Percentiles rank a stretch among this genome's conserved stretches.
Conservation (phyloP, 2,329 filamentous ascomycete genomes). For the Bipolaris cookei region DNA sequence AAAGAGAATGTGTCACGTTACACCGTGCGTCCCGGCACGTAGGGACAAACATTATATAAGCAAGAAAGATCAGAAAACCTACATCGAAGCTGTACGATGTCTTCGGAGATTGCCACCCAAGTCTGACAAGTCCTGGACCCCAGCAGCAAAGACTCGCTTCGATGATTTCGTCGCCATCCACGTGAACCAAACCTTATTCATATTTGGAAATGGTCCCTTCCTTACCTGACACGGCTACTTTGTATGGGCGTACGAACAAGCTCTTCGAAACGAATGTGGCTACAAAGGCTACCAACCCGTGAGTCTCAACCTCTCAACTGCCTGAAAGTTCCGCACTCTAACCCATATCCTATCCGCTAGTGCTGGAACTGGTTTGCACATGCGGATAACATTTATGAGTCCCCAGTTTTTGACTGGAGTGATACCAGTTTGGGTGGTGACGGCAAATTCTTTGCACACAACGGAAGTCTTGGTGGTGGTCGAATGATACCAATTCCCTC, state of each 20-base stretch:
- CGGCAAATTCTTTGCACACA: constrained; percentile 9
- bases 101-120: constrained; percentile 8
- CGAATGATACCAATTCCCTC: constrained; percentile 5
- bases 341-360: not conserved
- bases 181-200: constrained; percentile 6
- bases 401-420: constrained; percentile 7
- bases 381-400: constrained; percentile 4
- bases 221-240: constrained; percentile 12
- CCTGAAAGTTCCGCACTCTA: not conserved
- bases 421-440: constrained; percentile 9
- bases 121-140: constrained; percentile 4
- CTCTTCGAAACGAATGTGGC: constrained; percentile 9
- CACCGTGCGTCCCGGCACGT: no score
- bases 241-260: constrained; percentile 9
- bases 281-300: constrained; percentile 13
- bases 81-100: constrained; percentile 9
- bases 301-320: not conserved
- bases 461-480: constrained; percentile 7
- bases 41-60: no score
- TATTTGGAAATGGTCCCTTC: constrained; percentile 7
- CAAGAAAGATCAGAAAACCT: not conserved
- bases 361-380: constrained; percentile 12
- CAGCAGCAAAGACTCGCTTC: constrained; percentile 11
- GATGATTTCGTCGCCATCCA: constrained; percentile 13
- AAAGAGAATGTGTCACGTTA: not conserved